A percentile compares a stretch with the other conserved stretches of the same genome.
Evolutionary conservation across 495 filamentous ascomycete genomes (phyloP).

Genomic region (Xylaria nigripes): DNA sequence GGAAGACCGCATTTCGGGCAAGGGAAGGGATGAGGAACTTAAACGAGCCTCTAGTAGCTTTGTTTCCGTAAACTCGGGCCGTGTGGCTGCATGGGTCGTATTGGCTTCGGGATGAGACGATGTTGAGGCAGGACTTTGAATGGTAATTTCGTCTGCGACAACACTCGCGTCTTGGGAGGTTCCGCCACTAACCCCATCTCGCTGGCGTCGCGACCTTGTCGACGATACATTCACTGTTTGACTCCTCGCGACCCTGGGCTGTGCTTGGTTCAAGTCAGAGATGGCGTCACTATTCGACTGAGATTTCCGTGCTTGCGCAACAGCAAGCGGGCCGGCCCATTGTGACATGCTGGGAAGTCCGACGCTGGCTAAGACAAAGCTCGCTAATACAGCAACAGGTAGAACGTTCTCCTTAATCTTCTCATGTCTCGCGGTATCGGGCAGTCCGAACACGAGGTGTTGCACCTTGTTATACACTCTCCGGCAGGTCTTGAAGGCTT

Average conservation of each 20-base stretch:
- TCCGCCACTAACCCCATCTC: constrained; percentile 34
- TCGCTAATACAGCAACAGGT: constrained; percentile 62
- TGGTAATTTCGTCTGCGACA: constrained; percentile 19
- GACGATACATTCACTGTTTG: constrained; percentile 50
- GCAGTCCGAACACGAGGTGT: constrained; percentile 64
- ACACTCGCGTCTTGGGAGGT: constrained; percentile 32
- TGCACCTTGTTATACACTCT: constrained; percentile 74
- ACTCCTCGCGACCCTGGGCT: constrained; percentile 48
- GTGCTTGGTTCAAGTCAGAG: constrained; percentile 39
- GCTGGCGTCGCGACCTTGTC: constrained; percentile 38
- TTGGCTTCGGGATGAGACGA: constrained; percentile 14
- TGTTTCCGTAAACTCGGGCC: constrained; percentile 32
- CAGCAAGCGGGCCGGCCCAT: constrained; percentile 61
- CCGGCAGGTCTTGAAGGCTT: constrained; percentile 63
- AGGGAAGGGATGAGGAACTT: constrained; percentile 55
- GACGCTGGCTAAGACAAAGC: constrained; percentile 59
- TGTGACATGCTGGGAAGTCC: constrained; percentile 44
- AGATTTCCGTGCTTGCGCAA: constrained; percentile 65
- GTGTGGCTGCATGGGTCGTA: constrained; percentile 13
- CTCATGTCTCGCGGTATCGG: constrained; percentile 52
- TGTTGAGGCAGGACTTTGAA: constrained; percentile 16
- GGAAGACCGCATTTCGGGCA: constrained; percentile 51
- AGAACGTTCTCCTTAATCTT: constrained; percentile 68
- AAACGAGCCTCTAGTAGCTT: constrained; percentile 42
- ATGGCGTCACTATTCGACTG: constrained; percentile 48